phyloP scores from a whole-genome alignment of 768 basidiomycete species.

The Boletus tylopilopsis region DNA sequence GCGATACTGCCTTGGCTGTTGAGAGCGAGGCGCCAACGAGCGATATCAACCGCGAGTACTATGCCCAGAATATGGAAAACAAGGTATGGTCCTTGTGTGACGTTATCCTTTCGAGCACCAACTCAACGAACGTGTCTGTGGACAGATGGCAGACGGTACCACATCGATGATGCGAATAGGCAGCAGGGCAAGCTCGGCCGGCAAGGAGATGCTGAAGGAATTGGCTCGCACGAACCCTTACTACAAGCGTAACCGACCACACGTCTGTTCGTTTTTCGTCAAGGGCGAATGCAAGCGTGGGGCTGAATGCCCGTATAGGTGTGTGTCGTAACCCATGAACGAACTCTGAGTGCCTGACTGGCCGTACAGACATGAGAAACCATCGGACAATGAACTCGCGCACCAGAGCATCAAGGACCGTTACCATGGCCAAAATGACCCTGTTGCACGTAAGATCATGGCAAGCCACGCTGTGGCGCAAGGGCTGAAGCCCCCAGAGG shows the following conservation, averaged over 20 bases:
- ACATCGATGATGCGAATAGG: slow-evolving; percentile 57
- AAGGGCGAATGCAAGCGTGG: slow-evolving; percentile 96
- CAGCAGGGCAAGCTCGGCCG: slow-evolving; percentile 67
- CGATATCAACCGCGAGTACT: slow-evolving; percentile 95
- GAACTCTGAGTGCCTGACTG: background rate
- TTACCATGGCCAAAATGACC: slow-evolving; percentile 90
- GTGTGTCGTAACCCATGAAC: slow-evolving; percentile 13
- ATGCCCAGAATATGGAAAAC: slow-evolving; percentile 87
- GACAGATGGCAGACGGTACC: slow-evolving; percentile 61
- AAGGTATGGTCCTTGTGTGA: slow-evolving; percentile 45
- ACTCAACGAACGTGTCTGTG: slow-evolving; percentile 7
- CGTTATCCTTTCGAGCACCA: background rate
- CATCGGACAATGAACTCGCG: slow-evolving; percentile 73
- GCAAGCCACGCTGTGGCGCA: slow-evolving; percentile 70
- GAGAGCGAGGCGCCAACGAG: slow-evolving; percentile 90
- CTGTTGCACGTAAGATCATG: slow-evolving; percentile 91
- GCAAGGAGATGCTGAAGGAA: slow-evolving; percentile 95
- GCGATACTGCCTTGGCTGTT: slow-evolving; percentile 88
- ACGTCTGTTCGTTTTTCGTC: slow-evolving; percentile 91
- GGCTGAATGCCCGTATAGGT: slow-evolving; percentile 86
- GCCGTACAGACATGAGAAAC: slow-evolving; percentile 75
- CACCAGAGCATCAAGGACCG: slow-evolving; percentile 95
- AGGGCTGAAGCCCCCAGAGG: slow-evolving; percentile 89
- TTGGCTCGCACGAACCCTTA: slow-evolving; percentile 94
- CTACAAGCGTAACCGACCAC: slow-evolving; percentile 94